Evolutionary conservation across 2,329 filamentous ascomycete genomes (phyloP).

Genomic region (Tolypocladium guangdongense): DNA sequence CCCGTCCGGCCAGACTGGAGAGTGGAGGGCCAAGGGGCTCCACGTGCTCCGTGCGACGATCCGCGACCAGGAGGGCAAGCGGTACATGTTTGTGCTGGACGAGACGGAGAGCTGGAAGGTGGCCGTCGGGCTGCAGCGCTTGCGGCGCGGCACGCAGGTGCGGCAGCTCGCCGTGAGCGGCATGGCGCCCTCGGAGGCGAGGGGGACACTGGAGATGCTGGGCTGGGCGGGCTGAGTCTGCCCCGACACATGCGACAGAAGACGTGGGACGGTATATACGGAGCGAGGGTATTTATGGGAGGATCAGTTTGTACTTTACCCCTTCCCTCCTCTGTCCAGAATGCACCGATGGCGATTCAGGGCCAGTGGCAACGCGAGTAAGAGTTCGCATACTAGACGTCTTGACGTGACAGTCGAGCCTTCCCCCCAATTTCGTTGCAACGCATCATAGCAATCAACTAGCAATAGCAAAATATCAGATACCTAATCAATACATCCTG

Average conservation of each 20-base stretch:
- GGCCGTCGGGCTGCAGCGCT: constrained; percentile 46
- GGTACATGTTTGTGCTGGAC: constrained; percentile 52
- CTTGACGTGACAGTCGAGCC: too few species aligned
- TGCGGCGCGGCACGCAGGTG: constrained; percentile 50
- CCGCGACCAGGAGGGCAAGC: constrained; percentile 54
- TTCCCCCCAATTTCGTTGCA: too few species aligned
- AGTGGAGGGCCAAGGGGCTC: constrained; percentile 42
- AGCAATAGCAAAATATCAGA: too few species aligned
- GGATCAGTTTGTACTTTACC: not conserved
- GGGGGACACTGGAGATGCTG: constrained; percentile 44
- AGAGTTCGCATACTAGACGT: too few species aligned
- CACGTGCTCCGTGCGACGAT: constrained; percentile 55
- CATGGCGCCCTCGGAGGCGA: constrained; percentile 43
- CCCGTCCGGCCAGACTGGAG: constrained; percentile 35
- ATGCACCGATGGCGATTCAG: too few species aligned
- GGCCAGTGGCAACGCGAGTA: not conserved
- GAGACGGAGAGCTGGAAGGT: constrained; percentile 62
- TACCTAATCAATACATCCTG: too few species aligned
- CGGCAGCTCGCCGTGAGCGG: constrained; percentile 47
- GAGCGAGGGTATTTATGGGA: not conserved
- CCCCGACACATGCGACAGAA: not conserved
- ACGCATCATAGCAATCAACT: too few species aligned
- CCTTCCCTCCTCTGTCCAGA: too few species aligned
- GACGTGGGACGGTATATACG: not conserved
- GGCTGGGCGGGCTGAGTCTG: constrained; percentile 34